Percentiles rank a stretch among this genome's conserved stretches.
Conservation (phyloP, 176 grass and related monocot species). For the Oryza glumipatula region DNA sequence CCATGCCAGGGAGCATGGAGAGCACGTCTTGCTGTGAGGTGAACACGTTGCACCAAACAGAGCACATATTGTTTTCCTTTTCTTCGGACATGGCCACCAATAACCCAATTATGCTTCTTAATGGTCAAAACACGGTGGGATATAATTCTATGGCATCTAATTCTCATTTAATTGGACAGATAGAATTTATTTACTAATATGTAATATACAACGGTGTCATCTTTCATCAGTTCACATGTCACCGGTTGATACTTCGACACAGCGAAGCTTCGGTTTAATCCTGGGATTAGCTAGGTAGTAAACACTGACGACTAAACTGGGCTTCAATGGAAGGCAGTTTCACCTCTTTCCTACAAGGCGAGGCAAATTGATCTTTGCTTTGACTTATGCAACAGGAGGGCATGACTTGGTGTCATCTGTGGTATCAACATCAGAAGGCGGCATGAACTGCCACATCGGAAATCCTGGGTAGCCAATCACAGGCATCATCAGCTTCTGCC, state of each 20-base stretch:
- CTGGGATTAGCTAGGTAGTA: conserved; percentile 55
- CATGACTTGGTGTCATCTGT: conserved; percentile 79
- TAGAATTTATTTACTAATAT: conserved; percentile 49
- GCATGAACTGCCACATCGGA: conserved; percentile 99
- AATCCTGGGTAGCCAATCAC: conserved; percentile 84
- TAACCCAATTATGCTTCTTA: neutral
- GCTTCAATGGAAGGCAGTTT: conserved; percentile 39
- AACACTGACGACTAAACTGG: conserved; percentile 25
- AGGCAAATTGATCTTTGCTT: conserved; percentile 33
- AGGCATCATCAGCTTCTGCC: conserved; percentile 92
- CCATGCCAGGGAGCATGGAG: neutral
- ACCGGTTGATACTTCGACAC: conserved; percentile 24
- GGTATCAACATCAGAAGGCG: conserved; percentile 80
- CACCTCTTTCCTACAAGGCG: conserved; percentile 40
- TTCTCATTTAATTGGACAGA: conserved; percentile 2
- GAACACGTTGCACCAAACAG: conserved; percentile 17
- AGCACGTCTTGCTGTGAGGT: conserved; percentile 33
- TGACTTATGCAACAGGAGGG: conserved; percentile 77
- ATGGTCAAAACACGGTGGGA: neutral
- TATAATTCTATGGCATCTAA: neutral
- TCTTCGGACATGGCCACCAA: neutral
- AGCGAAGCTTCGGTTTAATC: conserved; percentile 40
- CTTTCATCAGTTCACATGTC: conserved; percentile 33
- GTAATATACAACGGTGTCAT: conserved; percentile 52
- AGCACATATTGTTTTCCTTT: neutral